Conservation (phyloP, 352 stramenopile species). For the Pythium dissimile region DNA sequence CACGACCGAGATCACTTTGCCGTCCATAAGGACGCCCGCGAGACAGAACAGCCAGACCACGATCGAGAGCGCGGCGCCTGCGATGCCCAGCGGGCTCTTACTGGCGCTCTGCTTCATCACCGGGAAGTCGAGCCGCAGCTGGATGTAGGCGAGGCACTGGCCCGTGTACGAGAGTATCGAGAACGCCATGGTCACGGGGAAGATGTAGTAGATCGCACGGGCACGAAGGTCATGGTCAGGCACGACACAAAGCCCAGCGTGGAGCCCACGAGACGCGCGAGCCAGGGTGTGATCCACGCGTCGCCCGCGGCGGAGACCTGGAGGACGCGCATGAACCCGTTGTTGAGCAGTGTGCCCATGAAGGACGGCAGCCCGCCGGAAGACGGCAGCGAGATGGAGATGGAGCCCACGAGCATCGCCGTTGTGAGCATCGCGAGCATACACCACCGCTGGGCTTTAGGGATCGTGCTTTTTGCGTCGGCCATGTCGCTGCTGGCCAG, state of each 20-base stretch:
- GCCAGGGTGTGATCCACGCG: constrained; percentile 13
- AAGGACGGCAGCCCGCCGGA: constrained; percentile 2
- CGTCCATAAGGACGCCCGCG: constrained; percentile 3
- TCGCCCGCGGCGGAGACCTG: background rate
- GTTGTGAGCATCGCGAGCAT: constrained; percentile 11
- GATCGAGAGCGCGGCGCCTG: constrained; percentile 11
- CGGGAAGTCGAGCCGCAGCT: constrained; percentile 4
- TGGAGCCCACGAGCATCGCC: background rate
- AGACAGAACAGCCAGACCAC: constrained; percentile 18
- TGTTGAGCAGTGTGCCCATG: constrained; percentile 4
- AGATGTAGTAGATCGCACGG: constrained; percentile 5
- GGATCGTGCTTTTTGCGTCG: constrained; percentile 21
- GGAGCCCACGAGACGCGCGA: constrained; percentile 2
- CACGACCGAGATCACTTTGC: constrained; percentile 3
- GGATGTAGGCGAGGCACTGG: constrained; percentile 21
- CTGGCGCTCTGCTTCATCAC: constrained; percentile 11
- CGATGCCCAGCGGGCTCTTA: constrained; percentile 17
- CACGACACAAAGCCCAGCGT: constrained; percentile 6
- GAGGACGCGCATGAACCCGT: constrained; percentile 9
- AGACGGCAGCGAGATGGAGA: constrained; percentile 4
- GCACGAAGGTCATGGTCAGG: background rate
- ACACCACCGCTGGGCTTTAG: constrained; percentile 15
- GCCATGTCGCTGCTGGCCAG: constrained; percentile 20
- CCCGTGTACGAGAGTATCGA: constrained; percentile 20
- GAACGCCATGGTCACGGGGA: constrained; percentile 9